Evolutionary conservation across 2,329 filamentous ascomycete species (phyloP), one percentile per base, ranked within the genome.

Genomic region (Epichloe hybrida): DNA sequence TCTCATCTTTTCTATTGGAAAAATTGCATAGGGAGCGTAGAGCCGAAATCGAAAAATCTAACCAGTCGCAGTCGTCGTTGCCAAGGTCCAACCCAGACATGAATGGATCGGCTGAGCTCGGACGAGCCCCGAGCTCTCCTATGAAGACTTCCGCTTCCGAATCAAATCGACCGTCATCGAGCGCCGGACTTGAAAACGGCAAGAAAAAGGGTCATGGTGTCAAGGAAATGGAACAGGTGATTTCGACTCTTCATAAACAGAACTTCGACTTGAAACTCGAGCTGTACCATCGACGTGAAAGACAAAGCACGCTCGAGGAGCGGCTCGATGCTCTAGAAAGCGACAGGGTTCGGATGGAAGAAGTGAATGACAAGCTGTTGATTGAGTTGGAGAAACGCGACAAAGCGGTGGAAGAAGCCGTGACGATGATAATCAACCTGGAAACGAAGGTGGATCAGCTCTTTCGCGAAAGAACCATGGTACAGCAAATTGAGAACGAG

Each of bases 201-300:
- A 73, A 69, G 57, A 74, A 73, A 55, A 79, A 74, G 55, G 73
- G 73, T 4, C 70, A 84, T 64, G 81, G 82, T 2, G 67, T 80
- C 6, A 82, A 83, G 60, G 82, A 86, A 57, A 81, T 84, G 70
- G 83, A 87, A 62, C 72, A 80, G 67, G 78, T 81, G 50, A 67
- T 87, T 49, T 84, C 83, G 4, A 81, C 72, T 1, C 66, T 88
- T 21, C 80, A 83, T 63, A 88, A 88, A 61, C 79, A 86, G 65
- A 88, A 88, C 59, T 88, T 88, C 57, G 83, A 86, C 56, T 72
- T 88, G 41, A 88, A 88, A 63, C 70, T 88, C 35, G 83, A 88
- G 61, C 65, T 88, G 1, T 86, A 77, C 57, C 83, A 88, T 60
- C 75, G 82, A 6, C 74, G 84, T 31, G 78, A 88, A 64, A 74